These are phyloP conservation scores for Alternaria alternata DNA, from an alignment of 2,329 filamentous ascomycete genomes.

Conservation along the genomic window DNA sequence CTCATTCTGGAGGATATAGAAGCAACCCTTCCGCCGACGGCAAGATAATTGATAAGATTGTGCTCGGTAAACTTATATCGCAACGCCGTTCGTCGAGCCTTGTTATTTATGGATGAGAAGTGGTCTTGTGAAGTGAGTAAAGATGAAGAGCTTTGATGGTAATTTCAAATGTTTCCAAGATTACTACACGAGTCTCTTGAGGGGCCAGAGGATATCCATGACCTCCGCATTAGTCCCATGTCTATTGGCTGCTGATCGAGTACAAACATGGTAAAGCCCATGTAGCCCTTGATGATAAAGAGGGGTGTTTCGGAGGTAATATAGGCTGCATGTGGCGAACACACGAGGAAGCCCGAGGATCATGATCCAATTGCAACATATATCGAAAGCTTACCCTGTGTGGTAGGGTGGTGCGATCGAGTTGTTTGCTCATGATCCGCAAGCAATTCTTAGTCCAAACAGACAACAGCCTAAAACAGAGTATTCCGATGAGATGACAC, in stretches of 20 bases:
- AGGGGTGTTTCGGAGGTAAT: neutral
- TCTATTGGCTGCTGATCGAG: neutral
- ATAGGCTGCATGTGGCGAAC: neutral
- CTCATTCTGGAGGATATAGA: neutral
- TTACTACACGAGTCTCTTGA: neutral
- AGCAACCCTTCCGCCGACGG: neutral
- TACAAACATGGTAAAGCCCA: neutral
- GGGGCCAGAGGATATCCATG: neutral
- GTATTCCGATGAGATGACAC: neutral
- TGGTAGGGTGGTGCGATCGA: neutral
- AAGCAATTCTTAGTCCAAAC: neutral
- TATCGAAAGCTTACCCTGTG: neutral
- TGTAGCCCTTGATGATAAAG: neutral
- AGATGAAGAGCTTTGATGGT: neutral
- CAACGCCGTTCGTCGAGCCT: neutral
- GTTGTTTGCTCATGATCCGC: neutral
- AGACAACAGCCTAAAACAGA: neutral
- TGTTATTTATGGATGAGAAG: neutral
- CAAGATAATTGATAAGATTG: neutral
- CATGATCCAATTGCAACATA: too few species aligned
- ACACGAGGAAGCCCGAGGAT: neutral
- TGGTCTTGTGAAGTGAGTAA: neutral
- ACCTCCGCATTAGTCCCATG: neutral
- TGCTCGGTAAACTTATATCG: neutral
- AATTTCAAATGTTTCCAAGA: neutral